Conservation (phyloP, 805 yeast species). For the Nakazawaea siamensis region DNA sequence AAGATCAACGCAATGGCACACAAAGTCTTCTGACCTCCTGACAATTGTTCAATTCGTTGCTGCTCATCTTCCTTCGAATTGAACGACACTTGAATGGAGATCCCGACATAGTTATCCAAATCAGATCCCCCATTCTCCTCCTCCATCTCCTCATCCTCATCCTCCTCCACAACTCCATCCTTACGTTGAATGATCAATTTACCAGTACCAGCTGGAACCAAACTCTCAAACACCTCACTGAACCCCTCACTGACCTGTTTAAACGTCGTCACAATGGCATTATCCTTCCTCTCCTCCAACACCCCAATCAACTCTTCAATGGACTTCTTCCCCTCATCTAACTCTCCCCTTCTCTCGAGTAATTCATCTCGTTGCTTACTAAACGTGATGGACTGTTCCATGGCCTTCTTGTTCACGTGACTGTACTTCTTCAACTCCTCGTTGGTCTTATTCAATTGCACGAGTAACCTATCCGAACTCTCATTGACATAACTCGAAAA, state of each 20-base stretch:
- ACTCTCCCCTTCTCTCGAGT: constrained; percentile 54
- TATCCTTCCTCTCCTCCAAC: constrained; percentile 70
- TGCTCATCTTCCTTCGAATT: constrained; percentile 82
- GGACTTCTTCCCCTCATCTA: constrained; percentile 61
- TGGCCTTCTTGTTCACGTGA: constrained; percentile 83
- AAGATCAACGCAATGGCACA: constrained; percentile 91
- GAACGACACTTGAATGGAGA: constrained; percentile 82
- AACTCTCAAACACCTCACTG: constrained; percentile 60
- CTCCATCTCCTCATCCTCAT: constrained; percentile 13
- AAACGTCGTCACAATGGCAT: constrained; percentile 75
- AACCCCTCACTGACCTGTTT: constrained; percentile 69
- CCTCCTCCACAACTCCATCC: constrained; percentile 13
- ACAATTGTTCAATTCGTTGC: constrained; percentile 78
- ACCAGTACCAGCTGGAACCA: constrained; percentile 83
- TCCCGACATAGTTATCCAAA: constrained; percentile 66
- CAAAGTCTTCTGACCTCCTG: constrained; percentile 96
- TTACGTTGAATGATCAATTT: constrained; percentile 49
- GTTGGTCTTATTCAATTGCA: constrained; percentile 44
- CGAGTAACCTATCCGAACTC: constrained; percentile 43
- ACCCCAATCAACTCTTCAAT: constrained; percentile 64
- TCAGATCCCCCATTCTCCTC: constrained; percentile 12
- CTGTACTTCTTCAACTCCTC: constrained; percentile 52
- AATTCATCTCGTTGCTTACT: constrained; percentile 65
- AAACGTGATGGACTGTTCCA: constrained; percentile 73
- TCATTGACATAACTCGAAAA: constrained; percentile 37